Conservation (phyloP, 768 basidiomycete genomes). For the Boletus coccyginus region DNA sequence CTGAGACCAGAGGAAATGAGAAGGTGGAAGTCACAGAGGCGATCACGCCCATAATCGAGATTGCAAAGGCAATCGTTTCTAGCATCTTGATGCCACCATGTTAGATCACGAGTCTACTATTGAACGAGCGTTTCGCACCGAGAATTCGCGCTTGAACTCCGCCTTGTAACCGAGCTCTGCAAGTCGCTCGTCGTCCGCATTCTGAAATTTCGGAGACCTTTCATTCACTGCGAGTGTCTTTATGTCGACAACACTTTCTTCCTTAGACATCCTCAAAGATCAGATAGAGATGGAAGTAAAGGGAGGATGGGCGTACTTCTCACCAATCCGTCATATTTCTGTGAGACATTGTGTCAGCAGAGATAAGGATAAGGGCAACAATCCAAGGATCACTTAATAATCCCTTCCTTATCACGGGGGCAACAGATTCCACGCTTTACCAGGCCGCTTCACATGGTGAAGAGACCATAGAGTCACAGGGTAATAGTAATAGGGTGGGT, state of each 20-base stretch:
- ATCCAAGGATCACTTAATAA: neutral
- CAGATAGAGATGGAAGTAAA: neutral
- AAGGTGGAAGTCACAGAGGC: constrained; percentile 67
- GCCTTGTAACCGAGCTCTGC: constrained; percentile 68
- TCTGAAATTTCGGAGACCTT: constrained; percentile 22
- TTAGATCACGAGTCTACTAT: neutral
- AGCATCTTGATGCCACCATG: constrained; percentile 32
- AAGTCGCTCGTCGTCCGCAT: constrained; percentile 55
- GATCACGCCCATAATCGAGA: constrained; percentile 72
- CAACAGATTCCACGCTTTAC: neutral
- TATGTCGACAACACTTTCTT: constrained; percentile 16
- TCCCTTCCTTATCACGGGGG: constrained; percentile 14
- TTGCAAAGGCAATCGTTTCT: constrained; percentile 64
- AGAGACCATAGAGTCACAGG: neutral
- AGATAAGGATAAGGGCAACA: constrained; percentile 18
- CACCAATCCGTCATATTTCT: neutral
- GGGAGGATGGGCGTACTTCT: neutral
- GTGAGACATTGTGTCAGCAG: neutral
- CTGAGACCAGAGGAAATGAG: constrained; percentile 59
- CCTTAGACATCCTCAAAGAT: constrained; percentile 15
- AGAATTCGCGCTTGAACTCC: constrained; percentile 74
- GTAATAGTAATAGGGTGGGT: neutral
- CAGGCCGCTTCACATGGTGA: neutral
- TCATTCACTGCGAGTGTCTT: constrained; percentile 10
- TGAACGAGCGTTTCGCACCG: constrained; percentile 39